Evolutionary conservation across 768 basidiomycete genomes (phyloP), one percentile per base, ranked within the genome.

Genomic region (Brasilioporus rufonigricans): DNA sequence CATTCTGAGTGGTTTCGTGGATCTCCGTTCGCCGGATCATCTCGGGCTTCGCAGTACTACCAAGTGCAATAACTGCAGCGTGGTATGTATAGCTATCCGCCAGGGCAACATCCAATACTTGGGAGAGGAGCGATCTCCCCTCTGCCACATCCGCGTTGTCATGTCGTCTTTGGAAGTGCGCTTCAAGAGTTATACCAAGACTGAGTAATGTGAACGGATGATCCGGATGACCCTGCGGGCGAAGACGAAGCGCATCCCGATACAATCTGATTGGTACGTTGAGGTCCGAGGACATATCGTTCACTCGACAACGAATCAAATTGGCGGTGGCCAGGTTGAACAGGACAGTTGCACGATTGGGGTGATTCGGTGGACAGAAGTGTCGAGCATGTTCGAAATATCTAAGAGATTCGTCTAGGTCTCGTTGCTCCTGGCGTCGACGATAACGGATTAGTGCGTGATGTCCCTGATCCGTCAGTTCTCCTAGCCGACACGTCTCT

Each of bases 341-440:
- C 36, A 65, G 53, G 5, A 54, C 39, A 2, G 35, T 48, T 6
- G 47, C 26, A 16, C 56, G 62, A 50, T 44, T 33, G 29, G 61
- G 56, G 52, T 70, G 57, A 24, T n/a, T n/a, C n/a, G n/a, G n/a
- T n/a, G n/a, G n/a, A n/a, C n/a, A n/a, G n/a, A n/a, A n/a, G 1
- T 41, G 50, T n/a, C 57, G 54, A 26, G 55, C 66, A 16, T 50
- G 32, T 21, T 51, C 46, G 24, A 62, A 46, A 6, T 46, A 29
- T 18, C 9, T 16, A 29, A 70, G 61, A n/a, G 66, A 60, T 33
- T 65, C 50, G 10, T 66, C 50, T 32, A 70, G 50, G 48, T 61
- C 51, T 29, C 10, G 40, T 23, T 40, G 18, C 4, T 54, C 12
- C 33, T 21, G 16, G 23, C 14, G 32, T 48, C 31, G 8, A 19